phyloP scores from a whole-genome alignment of 345 rosid species.

The Carallia brachiata region DNA sequence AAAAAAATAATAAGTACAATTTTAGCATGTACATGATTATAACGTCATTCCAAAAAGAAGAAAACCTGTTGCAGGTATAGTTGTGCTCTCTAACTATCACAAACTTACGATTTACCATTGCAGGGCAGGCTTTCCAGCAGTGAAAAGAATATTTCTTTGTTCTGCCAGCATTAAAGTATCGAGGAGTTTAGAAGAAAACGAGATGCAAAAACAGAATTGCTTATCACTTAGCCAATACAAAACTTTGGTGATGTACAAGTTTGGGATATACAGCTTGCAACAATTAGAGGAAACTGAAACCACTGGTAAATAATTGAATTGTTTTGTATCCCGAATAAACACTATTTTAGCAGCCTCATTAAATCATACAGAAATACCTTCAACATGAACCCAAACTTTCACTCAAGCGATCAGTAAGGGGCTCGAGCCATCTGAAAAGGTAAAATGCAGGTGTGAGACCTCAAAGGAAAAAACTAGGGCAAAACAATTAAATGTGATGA shows the following conservation, averaged over 20 bases:
- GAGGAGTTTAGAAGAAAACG: too few relatives aligned
- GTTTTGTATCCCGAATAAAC: conserved; percentile 25
- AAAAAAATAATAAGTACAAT: too few relatives aligned
- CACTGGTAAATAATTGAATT: conserved; percentile 25
- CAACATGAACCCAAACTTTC: conserved; percentile 25
- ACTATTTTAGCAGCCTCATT: conserved; percentile 22
- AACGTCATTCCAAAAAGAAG: background rate
- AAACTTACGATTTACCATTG: background rate
- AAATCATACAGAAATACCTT: conserved; percentile 35
- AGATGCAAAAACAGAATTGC: background rate
- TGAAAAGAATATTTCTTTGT: background rate
- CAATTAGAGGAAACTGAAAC: conserved; percentile 11
- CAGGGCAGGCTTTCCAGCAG: conserved; percentile 1
- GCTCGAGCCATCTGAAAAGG: conserved; percentile 38
- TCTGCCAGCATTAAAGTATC: background rate
- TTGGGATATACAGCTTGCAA: conserved; percentile 14
- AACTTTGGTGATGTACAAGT: conserved; percentile 33
- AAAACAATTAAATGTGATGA: background rate
- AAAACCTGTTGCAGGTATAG: background rate
- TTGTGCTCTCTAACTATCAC: background rate
- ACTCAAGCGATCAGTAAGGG: conserved; percentile 26
- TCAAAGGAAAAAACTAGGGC: too few relatives aligned
- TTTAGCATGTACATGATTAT: background rate
- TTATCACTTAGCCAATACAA: conserved; percentile 23
- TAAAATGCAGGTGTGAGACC: conserved; percentile 14